Evolutionary conservation across 2,329 filamentous ascomycete species (phyloP).

Genomic region (Apiospora pterosperma): DNA sequence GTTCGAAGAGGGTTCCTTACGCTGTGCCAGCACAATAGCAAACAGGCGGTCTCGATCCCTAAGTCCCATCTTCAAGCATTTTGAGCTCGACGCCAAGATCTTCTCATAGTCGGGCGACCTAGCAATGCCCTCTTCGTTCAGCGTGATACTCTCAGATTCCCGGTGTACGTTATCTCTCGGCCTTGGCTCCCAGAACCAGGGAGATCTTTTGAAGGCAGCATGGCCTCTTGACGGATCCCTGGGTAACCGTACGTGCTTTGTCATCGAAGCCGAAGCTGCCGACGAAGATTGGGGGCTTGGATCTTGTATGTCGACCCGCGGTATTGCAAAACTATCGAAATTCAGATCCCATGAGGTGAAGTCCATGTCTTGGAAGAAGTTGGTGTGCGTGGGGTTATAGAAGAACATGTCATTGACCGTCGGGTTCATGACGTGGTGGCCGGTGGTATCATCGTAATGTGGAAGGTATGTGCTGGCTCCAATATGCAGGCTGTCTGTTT

Average conservation of each 20-base stretch:
- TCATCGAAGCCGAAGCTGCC: slow-evolving; percentile 15
- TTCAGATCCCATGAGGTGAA: slow-evolving; percentile 30
- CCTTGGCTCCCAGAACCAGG: slow-evolving; percentile 31
- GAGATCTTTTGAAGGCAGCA: slow-evolving; percentile 30
- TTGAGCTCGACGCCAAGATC: slow-evolving; percentile 9
- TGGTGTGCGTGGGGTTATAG: slow-evolving; percentile 22
- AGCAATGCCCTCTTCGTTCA: slow-evolving; percentile 19
- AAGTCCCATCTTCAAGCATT: slow-evolving; percentile 16
- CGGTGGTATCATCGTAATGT: neutral
- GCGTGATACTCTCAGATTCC: slow-evolving; percentile 18
- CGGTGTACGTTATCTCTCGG: slow-evolving; percentile 22
- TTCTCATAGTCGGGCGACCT: slow-evolving; percentile 15
- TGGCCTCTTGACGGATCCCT: slow-evolving; percentile 25
- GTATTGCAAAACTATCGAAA: slow-evolving; percentile 25
- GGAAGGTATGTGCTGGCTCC: neutral
- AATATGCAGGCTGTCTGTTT: slow-evolving; percentile 5
- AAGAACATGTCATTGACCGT: slow-evolving; percentile 17
- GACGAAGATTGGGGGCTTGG: slow-evolving; percentile 25
- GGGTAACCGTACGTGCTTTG: slow-evolving; percentile 12
- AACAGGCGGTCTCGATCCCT: slow-evolving; percentile 22
- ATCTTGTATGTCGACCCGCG: slow-evolving; percentile 21
- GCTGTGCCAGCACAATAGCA: slow-evolving; percentile 20
- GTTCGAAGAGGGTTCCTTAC: slow-evolving; percentile 13
- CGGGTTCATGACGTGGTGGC: neutral
- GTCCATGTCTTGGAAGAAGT: slow-evolving; percentile 28